These are phyloP conservation scores for Ceratocystis harringtonii DNA, from an alignment of 2,329 filamentous ascomycete genomes.

Conservation along the genomic window DNA sequence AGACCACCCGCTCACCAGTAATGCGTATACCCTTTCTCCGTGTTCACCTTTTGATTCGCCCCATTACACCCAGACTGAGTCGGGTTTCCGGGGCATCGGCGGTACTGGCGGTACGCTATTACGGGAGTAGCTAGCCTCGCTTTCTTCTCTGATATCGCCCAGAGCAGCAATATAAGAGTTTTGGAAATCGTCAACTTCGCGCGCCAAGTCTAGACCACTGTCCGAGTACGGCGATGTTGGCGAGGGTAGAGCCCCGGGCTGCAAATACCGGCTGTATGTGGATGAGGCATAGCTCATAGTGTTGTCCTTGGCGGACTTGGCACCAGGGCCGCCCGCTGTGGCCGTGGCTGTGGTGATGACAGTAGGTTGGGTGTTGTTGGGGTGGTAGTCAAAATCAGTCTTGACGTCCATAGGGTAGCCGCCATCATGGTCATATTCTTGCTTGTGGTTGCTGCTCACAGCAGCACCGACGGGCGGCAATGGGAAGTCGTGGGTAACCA, in stretches of 20 bases:
- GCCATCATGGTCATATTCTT: background rate
- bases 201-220: slow-evolving; percentile 26
- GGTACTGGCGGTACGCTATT: slow-evolving; percentile 8
- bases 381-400: background rate
- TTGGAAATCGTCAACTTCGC: slow-evolving; percentile 33
- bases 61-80: slow-evolving; percentile 12
- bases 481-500: slow-evolving; percentile 17
- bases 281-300: slow-evolving; percentile 16
- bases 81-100: slow-evolving; percentile 9
- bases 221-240: slow-evolving; percentile 20
- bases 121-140: slow-evolving; percentile 7
- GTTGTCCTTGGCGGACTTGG: slow-evolving; percentile 10
- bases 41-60: background rate
- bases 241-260: slow-evolving; percentile 14
- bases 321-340: background rate
- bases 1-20: background rate
- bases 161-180: slow-evolving; percentile 31
- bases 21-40: background rate
- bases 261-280: slow-evolving; percentile 15
- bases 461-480: slow-evolving; percentile 15
- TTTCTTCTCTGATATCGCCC: slow-evolving; percentile 25
- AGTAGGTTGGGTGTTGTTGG: background rate
- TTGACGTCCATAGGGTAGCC: background rate
- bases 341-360: slow-evolving; percentile 16
- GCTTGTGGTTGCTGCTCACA: slow-evolving; percentile 9